A percentile compares a stretch with the other conserved stretches of the same genome.
phyloP scores from a whole-genome alignment of 805 yeast species.

The Blastobotrys muscicola region DNA sequence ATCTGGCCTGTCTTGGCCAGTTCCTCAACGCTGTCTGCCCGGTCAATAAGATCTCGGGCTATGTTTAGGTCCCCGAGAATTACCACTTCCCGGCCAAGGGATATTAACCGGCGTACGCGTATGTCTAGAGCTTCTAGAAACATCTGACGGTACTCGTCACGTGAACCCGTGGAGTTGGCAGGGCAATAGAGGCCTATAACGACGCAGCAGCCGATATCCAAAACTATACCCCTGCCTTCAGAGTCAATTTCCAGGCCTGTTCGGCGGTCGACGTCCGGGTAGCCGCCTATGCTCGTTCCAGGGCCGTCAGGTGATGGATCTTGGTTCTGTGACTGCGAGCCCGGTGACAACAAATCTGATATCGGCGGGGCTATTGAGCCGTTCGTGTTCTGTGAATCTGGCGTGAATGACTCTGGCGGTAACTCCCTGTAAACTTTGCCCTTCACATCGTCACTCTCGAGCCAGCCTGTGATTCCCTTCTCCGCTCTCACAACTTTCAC shows the following conservation, averaged over 20 bases:
- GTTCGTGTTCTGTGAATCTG: no score
- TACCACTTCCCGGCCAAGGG: conserved; percentile 58
- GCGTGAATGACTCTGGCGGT: no score
- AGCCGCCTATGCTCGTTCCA: no score
- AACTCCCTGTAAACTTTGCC: conserved; percentile 23
- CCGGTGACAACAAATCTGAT: no score
- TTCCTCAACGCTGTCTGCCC: conserved; percentile 57
- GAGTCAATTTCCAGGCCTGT: conserved; percentile 46
- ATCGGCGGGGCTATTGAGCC: no score
- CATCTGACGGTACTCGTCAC: conserved; percentile 44
- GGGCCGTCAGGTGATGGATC: no score
- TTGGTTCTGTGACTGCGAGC: no score
- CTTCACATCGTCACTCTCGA: conserved; percentile 20
- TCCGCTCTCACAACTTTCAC: conserved; percentile 65
- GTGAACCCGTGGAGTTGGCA: conserved; percentile 61
- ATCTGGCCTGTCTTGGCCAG: conserved; percentile 27
- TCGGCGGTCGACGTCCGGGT: conserved; percentile 27
- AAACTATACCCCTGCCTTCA: conserved; percentile 76
- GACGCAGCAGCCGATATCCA: conserved; percentile 47
- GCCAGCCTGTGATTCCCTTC: conserved; percentile 80
- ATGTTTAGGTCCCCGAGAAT: conserved; percentile 88
- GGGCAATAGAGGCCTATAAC: conserved; percentile 72
- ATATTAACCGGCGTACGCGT: conserved; percentile 49
- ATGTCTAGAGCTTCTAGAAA: conserved; percentile 53
- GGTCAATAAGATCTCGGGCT: conserved; percentile 68